Percentiles rank a stretch among this genome's conserved stretches.
phyloP scores from a whole-genome alignment of 352 stramenopile species.

The Globisporangium cederbergense region DNA sequence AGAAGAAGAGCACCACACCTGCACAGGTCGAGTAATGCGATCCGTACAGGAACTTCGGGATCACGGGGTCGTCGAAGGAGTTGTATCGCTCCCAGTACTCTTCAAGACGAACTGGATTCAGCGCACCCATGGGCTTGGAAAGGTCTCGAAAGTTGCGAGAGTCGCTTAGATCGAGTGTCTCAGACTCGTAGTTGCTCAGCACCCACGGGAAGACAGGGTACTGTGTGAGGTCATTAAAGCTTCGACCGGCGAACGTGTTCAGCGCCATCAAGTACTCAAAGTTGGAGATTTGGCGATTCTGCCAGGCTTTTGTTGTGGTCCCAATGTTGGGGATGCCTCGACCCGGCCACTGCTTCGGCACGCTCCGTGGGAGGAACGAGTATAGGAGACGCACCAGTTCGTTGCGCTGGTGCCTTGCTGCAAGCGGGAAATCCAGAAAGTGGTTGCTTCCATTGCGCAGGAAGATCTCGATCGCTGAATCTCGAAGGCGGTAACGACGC shows the following conservation, averaged over 20 bases:
- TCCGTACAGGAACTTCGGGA: slow-evolving; percentile 88
- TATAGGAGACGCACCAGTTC: slow-evolving; percentile 70
- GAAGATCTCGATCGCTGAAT: slow-evolving; percentile 84
- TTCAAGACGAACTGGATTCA: slow-evolving; percentile 91
- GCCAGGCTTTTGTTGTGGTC: slow-evolving; percentile 73
- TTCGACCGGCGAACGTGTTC: slow-evolving; percentile 88
- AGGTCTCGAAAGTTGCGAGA: slow-evolving; percentile 95
- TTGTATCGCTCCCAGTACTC: slow-evolving; percentile 96
- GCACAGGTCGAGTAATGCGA: slow-evolving; percentile 97
- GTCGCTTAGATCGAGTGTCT: slow-evolving; percentile 79
- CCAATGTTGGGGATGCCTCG: slow-evolving; percentile 43
- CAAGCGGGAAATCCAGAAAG: slow-evolving; percentile 78
- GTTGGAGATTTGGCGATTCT: slow-evolving; percentile 76
- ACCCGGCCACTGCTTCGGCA: slow-evolving; percentile 78
- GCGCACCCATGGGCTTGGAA: slow-evolving; percentile 96
- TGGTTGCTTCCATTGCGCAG: slow-evolving; percentile 72
- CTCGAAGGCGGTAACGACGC: slow-evolving; percentile 72
- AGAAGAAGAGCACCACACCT: slow-evolving; percentile 98
- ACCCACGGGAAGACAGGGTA: slow-evolving; percentile 96
- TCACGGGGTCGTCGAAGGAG: slow-evolving; percentile 86
- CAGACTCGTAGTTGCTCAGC: slow-evolving; percentile 70
- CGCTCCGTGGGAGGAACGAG: slow-evolving; percentile 64
- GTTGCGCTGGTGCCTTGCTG: slow-evolving; percentile 72
- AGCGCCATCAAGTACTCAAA: slow-evolving; percentile 98
- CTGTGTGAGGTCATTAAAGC: slow-evolving; percentile 92